Evolutionary conservation across 2,329 filamentous ascomycete species (phyloP).

Genomic region (Teratosphaeria gauchensis): DNA sequence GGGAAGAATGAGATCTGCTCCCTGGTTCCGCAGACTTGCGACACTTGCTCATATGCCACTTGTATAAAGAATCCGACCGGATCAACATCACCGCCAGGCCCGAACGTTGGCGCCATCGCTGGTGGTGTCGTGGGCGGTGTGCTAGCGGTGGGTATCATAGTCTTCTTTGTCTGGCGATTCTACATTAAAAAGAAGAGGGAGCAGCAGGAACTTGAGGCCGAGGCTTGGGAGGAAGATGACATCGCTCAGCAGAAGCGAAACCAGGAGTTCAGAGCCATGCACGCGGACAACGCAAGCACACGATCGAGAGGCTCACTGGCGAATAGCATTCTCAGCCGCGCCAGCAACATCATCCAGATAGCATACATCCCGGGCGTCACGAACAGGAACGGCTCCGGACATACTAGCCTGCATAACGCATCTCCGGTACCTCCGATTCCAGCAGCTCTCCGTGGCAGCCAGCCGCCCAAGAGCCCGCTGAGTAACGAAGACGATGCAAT

Average conservation of each 20-base stretch:
- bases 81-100: conserved; percentile 32
- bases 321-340: conserved; percentile 86
- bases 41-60: conserved; percentile 47
- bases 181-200: conserved; percentile 71
- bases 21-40: conserved; percentile 50
- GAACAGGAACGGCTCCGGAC: conserved; percentile 69
- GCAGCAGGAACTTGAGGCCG: conserved; percentile 45
- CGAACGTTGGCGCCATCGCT: conserved; percentile 75
- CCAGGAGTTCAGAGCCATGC: conserved; percentile 46
- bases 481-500: conserved; percentile 59
- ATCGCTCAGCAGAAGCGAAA: conserved; percentile 44
- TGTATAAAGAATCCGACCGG: conserved; percentile 42
- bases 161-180: conserved; percentile 79
- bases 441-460: conserved; percentile 35
- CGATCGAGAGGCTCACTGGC: conserved; percentile 75
- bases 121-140: conserved; percentile 85
- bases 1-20: conserved; percentile 47
- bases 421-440: conserved; percentile 94
- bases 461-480: conserved; percentile 46
- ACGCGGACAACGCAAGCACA: conserved; percentile 64
- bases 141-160: conserved; percentile 59
- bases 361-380: conserved; percentile 90
- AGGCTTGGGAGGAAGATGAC: conserved; percentile 48
- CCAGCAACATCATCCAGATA: conserved; percentile 98
- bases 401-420: conserved; percentile 19